Base-by-base conservation (phyloP, 2,329 filamentous ascomycete species). In the Sphaceloma murrayae region DNA sequence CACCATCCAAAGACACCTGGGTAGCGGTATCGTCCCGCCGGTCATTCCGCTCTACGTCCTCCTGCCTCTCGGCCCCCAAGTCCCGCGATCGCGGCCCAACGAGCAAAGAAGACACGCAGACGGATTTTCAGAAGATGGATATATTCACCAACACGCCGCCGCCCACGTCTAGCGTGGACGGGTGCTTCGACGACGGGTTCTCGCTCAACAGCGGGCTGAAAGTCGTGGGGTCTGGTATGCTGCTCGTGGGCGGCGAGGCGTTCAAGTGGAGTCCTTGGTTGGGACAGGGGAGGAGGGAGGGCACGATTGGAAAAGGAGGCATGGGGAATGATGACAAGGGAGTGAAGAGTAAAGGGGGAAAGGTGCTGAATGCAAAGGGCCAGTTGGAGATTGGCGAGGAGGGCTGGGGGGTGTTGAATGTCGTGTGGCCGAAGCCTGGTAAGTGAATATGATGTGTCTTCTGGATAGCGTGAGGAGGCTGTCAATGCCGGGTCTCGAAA, bases 391-490 rank as follows among this genome's bases (percentile, higher is more conserved):
- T 91, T 19, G 70, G 72, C 3, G 68, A 75, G 46, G 74, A 77
- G 49, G 77, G 75, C 10, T 88, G 89, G 73, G 85, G 82, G 2
- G 53, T 93, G 32, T 67, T 96, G 60, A 77, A 79, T 39, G 54
- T 89, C 49, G 67, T 94, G 18, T 94, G 85, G 82, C 89, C 89
- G 47, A 80, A 89, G 60, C 89, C 89, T 56, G 86, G 86, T 93
- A 67, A 49, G 77, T 68, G 31, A 29, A 24, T 31, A n/a, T n/a
- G n/a, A n/a, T n/a, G n/a, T n/a, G n/a, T n/a, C n/a, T n/a, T n/a
- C n/a, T n/a, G n/a, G n/a, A n/a, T n/a, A n/a, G n/a, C n/a, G n/a
- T n/a, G n/a, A n/a, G n/a, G n/a, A n/a, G n/a, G n/a, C n/a, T n/a
- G n/a, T n/a, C n/a, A n/a, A n/a, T n/a, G n/a, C n/a, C n/a, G n/a